These are phyloP conservation scores for Meyerozyma elateridarum DNA, from an alignment of 1,139 yeast species.

Conservation along the genomic window DNA sequence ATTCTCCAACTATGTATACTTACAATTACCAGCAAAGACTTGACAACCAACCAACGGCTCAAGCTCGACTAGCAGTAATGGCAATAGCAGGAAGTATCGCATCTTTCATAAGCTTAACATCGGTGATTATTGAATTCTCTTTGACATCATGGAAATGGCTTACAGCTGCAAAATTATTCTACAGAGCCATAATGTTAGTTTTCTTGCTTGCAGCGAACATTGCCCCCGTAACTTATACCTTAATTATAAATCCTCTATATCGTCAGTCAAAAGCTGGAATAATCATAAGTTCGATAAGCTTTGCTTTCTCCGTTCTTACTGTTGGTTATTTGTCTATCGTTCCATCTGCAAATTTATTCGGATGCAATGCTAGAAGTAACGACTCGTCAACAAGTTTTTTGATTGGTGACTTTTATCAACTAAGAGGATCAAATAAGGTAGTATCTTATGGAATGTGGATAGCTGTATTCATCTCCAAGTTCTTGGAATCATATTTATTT, in stretches of 20 bases:
- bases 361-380: no score
- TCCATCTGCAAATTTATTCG: slow-evolving; percentile 39
- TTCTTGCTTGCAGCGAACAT: slow-evolving; percentile 20
- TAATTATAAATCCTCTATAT: slow-evolving; percentile 17
- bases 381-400: no score
- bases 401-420: slow-evolving; percentile 21
- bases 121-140: slow-evolving; percentile 38
- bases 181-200: slow-evolving; percentile 31
- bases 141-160: slow-evolving; percentile 55
- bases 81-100: slow-evolving; percentile 51
- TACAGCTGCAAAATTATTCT: slow-evolving; percentile 40
- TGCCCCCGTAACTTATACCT: neutral
- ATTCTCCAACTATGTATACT: slow-evolving; percentile 53
- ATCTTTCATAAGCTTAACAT: slow-evolving; percentile 35
- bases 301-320: slow-evolving; percentile 54
- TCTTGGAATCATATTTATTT: slow-evolving; percentile 48
- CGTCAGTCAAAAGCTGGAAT: slow-evolving; percentile 18
- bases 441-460: slow-evolving; percentile 47
- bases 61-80: slow-evolving; percentile 42
- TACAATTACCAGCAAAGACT: slow-evolving; percentile 36
- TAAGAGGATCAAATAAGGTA: slow-evolving; percentile 33
- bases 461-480: slow-evolving; percentile 42
- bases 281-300: slow-evolving; percentile 38
- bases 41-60: slow-evolving; percentile 47
- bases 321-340: slow-evolving; percentile 53